Evolutionary conservation across 768 basidiomycete genomes (phyloP), one percentile per base, ranked within the genome.

Genomic region (Calocera viscosa): DNA sequence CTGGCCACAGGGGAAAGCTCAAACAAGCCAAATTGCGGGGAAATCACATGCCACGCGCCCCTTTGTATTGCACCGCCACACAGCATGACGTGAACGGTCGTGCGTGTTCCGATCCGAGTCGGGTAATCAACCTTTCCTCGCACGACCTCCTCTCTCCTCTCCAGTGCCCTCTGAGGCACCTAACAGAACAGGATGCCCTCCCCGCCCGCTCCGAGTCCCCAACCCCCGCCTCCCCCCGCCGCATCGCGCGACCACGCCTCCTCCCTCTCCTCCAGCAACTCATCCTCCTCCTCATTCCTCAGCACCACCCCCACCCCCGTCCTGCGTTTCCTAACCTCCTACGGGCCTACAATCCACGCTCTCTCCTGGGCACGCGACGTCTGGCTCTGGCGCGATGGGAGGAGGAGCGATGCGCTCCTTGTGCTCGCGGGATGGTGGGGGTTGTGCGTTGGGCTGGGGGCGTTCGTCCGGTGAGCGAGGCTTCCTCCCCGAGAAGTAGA

Each of bases 391-490:
- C 70, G 70, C 34, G 64, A 65, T 3, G 74, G 73, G 16, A 68
- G 70, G 32, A 41, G 72, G 33, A 73, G 73, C 12, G 72, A 74
- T 39, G 75, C 74, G 67, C 75, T 75, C 79, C 82, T 94, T 1
- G 74, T 82, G 1, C 77, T 95, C 49, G 87, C 82, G 0, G 73
- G 74, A 1, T 94, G 90, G 90, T 94, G 91, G 89, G 83, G 82
- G 0, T 28, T 85, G 22, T 91, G 89, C 77, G 78, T 94, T 66
- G 79, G 87, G 49, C 75, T 82, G 1, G 79, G 81, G 17, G 75
- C 76, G 35, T 49, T 41, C 49, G 30, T 53, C 41, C 30, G 35
- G 35, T 53, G 14, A 60, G 53, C 38, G 63, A 30, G 43, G 30
- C 35, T 43, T 33, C 39, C 40, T 63, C 26, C 14, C n/a, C n/a